These are phyloP conservation scores for Nicotiana attenuata DNA, from an alignment of 257 asterid genomes.

Conservation along the genomic window DNA sequence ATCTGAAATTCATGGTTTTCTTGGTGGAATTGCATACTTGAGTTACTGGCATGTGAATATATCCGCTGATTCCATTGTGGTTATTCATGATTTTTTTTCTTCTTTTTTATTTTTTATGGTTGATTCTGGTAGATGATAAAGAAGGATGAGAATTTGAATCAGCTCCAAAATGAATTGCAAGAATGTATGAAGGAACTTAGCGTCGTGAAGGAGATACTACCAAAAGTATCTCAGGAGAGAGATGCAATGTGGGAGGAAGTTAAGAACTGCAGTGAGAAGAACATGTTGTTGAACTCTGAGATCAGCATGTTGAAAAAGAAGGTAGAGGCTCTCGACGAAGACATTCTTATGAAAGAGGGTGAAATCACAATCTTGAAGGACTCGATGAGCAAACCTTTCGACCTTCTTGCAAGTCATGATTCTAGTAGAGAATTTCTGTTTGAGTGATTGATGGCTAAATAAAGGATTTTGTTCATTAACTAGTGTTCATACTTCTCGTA, in stretches of 20 bases:
- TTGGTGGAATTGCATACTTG: not conserved
- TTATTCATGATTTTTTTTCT: not conserved
- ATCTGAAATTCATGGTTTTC: not conserved
- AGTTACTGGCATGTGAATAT: not conserved
- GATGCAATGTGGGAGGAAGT: constrained; percentile 89
- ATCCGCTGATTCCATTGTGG: not conserved
- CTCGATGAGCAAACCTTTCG: constrained; percentile 60
- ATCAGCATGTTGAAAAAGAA: constrained; percentile 62
- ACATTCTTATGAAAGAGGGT: constrained; percentile 85
- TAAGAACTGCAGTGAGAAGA: constrained; percentile 61
- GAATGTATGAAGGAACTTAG: constrained; percentile 67
- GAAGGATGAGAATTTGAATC: constrained; percentile 69
- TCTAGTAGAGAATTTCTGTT: constrained; percentile 37
- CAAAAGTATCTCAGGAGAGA: constrained; percentile 86
- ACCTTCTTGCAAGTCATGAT: constrained; percentile 80
- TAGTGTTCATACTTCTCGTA: constrained; percentile 5
- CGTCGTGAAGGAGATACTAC: constrained; percentile 63
- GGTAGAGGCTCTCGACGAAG: constrained; percentile 87
- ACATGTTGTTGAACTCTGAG: constrained; percentile 73
- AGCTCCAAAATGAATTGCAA: constrained; percentile 68
- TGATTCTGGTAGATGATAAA: constrained; percentile 53
- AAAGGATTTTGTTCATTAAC: constrained; percentile 12
- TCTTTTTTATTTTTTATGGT: not conserved
- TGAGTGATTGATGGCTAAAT: constrained; percentile 32
- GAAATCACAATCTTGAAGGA: constrained; percentile 90